Percentiles rank a stretch among this genome's conserved stretches.
These are phyloP conservation scores for Agaricus blazei DNA, from an alignment of 768 basidiomycete species.

Conservation along the genomic window DNA sequence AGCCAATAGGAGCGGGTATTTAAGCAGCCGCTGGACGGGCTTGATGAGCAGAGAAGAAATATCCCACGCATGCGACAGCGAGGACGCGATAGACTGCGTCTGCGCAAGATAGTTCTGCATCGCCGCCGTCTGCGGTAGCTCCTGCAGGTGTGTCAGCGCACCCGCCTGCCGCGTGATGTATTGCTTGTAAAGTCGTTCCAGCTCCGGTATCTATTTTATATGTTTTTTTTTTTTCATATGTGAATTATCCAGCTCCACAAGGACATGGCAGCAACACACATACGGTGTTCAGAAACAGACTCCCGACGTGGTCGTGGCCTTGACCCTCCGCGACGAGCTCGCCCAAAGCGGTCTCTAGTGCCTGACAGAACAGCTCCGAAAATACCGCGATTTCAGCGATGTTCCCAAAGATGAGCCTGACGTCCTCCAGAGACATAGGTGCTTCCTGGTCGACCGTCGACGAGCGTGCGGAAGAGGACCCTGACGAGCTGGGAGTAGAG, in stretches of 20 bases:
- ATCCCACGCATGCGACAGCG: constrained; percentile 87
- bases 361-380: constrained; percentile 59
- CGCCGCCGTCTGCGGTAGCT: constrained; percentile 45
- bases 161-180: constrained; percentile 80
- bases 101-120: constrained; percentile 63
- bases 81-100: constrained; percentile 60
- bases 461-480: constrained; percentile 43
- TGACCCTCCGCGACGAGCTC: constrained; percentile 53
- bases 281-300: constrained; percentile 65
- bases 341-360: constrained; percentile 64
- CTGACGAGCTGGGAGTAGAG: constrained; percentile 45
- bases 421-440: constrained; percentile 71
- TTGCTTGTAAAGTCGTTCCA: constrained; percentile 69
- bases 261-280: constrained; percentile 23
- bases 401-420: constrained; percentile 71
- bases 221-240: not conserved
- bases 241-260: constrained; percentile 3
- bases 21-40: constrained; percentile 93
- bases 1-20: constrained; percentile 83
- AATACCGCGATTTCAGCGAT: constrained; percentile 70
- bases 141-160: constrained; percentile 63
- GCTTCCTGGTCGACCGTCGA: constrained; percentile 33
- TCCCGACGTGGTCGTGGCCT: constrained; percentile 68
- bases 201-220: constrained; percentile 49
- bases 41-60: constrained; percentile 93